Conservation (phyloP, 768 basidiomycete species). For the Termitomyces sp. region DNA sequence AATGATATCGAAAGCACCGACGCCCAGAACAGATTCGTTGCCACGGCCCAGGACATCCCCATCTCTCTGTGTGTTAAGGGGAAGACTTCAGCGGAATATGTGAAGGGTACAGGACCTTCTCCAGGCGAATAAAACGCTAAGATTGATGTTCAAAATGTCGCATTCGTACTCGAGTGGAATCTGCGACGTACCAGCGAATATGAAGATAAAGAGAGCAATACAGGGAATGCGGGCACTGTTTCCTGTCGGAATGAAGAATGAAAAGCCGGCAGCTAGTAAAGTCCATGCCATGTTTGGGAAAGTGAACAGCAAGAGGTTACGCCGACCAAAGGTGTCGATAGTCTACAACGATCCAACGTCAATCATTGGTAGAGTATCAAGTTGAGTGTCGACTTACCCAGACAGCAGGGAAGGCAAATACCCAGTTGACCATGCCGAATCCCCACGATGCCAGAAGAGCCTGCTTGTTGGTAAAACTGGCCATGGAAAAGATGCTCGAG, state of each 20-base stretch:
- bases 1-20: slow-evolving; percentile 53
- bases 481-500: slow-evolving; percentile 62
- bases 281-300: slow-evolving; percentile 82
- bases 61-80: slow-evolving; percentile 77
- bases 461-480: slow-evolving; percentile 47
- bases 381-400: slow-evolving; percentile 32
- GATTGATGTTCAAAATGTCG: neutral
- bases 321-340: slow-evolving; percentile 72
- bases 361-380: slow-evolving; percentile 13
- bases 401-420: slow-evolving; percentile 64
- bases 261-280: slow-evolving; percentile 71
- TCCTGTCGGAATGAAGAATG: slow-evolving; percentile 43
- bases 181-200: slow-evolving; percentile 30
- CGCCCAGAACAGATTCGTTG: slow-evolving; percentile 47
- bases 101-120: slow-evolving; percentile 88
- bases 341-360: slow-evolving; percentile 24
- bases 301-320: slow-evolving; percentile 70
- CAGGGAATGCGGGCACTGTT: slow-evolving; percentile 35
- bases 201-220: slow-evolving; percentile 37
- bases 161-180: neutral
- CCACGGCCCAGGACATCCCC: slow-evolving; percentile 53
- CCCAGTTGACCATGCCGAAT: slow-evolving; percentile 61
- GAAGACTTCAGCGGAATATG: slow-evolving; percentile 90
- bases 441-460: slow-evolving; percentile 65
- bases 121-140: slow-evolving; percentile 72